Evolutionary conservation across 345 rosid species (phyloP), one percentile per base, ranked within the genome.

Genomic region (Turnera subulata): DNA sequence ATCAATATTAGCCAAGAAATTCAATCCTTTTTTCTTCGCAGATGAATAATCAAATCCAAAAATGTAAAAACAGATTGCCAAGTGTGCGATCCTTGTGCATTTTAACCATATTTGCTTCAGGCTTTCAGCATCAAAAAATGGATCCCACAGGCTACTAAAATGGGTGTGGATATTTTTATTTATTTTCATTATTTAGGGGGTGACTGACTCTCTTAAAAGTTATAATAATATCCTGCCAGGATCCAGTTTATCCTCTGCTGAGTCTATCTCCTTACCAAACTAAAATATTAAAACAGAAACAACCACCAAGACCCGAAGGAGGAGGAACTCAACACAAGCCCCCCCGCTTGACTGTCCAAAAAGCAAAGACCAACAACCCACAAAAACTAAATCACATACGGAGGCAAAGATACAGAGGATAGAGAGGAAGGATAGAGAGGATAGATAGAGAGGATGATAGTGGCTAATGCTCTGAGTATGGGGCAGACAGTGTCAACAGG

Each of bases 401-500:
- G n/a, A n/a, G n/a, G n/a, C n/a, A n/a, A n/a, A n/a, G n/a, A n/a
- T n/a, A n/a, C n/a, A n/a, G n/a, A n/a, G n/a, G n/a, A n/a, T n/a
- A n/a, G n/a, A n/a, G n/a, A n/a, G n/a, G n/a, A n/a, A n/a, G n/a
- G n/a, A n/a, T n/a, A n/a, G n/a, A n/a, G n/a, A n/a, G n/a, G n/a
- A n/a, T n/a, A 38, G 22, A 17, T 18, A 23, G 53, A 24, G 39
- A 58, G 51, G 58, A 77, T 81, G 83, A 69, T 78, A 50, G 68
- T 70, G 57, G 47, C 78, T 45, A 75, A 73, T 67, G 46, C 72
- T 3, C 72, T 77, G 72, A 78, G 75, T 17, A 5, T 71, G 53
- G 80, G 75, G 39, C 77, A 71, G 51, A 21, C 81, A 23, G 57
- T 76, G 5, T 14, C 67, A 14, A 62, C 82, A 3, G 29, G 61